Base-by-base conservation (phyloP, 2,329 filamentous ascomycete species). In the Pochonia chlamydosporia region DNA sequence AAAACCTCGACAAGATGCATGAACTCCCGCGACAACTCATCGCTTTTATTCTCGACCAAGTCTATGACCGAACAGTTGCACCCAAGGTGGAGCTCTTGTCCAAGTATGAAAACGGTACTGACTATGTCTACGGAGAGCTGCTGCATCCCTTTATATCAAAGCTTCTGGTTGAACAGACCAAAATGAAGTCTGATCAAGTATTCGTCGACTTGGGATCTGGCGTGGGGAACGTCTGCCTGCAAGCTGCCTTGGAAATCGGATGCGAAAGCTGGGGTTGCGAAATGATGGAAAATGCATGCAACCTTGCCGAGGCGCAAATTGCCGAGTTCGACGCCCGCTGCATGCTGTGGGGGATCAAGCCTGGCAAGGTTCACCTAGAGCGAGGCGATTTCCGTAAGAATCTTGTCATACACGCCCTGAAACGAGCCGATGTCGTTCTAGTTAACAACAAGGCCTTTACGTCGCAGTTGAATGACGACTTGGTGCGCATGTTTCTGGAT, bases 391-490 rank as follows among this genome's bases (percentile, higher is more conserved):
- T 99, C 60, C 81, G 90, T 9, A 81, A 83, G 54, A 87, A 86
- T 55, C 64, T 77, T 14, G 74, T 75, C 49, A 89, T 96, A 42
- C 76, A 84, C 50, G 84, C 84, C 7, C 75, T 99, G 43, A 85
- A 86, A 64, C 81, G 84, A 46, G 92, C 93, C 2, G 93, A 99
- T 63, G 91, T 97, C n/a, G 81, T 99, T 16, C 78, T 99, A 23
- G 92, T 97, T 58, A 99, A 99, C 73, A 99, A 99, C 69, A 91
- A 97, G 68, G 93, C 90, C 3, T 99, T 99, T 67, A 91, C 85
- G 5, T 85, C 91, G 13, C 78, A 85, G 56, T 79, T 96, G 47
- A 99, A 97, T 67, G 85, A 89, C 60, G 81, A 82, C 52, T 74
- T 99, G 40, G 81, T 92, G 55, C 82, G 89, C 57, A 89, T 95